Base-by-base conservation (phyloP, 495 filamentous ascomycete species). In the Amniculicola lignicola region DNA sequence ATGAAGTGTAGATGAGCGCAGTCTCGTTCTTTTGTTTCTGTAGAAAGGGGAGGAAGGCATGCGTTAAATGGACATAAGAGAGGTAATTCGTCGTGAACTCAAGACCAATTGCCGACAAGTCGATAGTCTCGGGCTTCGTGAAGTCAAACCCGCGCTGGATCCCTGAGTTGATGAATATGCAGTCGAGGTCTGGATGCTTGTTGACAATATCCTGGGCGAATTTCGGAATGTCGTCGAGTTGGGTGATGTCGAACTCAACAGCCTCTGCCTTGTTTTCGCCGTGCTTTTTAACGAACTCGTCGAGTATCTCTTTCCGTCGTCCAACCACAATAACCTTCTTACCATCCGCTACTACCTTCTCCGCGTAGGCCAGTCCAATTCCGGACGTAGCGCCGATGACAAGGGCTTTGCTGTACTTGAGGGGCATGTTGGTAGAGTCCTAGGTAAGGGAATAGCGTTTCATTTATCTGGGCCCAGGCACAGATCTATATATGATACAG, bases 21-120 rank as follows among this genome's bases (percentile, higher is more conserved):
- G 77, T 64, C 31, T 58, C 55, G 1, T 73, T 71, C 10, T 63
- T 21, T 54, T 81, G 74, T 31, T 68, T 70, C 56, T 81, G 74
- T 1, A 90, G 74, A 58, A 82, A 79, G 0, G 86, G 82, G 0
- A 87, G 72, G 66, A 90, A 83, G 0, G 77, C 76, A 11, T 81
- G 76, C 18, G 79, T 76, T 1, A 88, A 71, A 54, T 80, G 74
- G 5, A 90, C 65, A 40, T 77, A 76, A 14, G 84, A 75, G 24
- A 78, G 77, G 69, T 88, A 90, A 70, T 90, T 90, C 1, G 82
- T 87, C 7, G 68, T 70, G 22, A 88, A 51, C 63, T 90, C 87
- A 5, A 69, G 57, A 37, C 79, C 67, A 15, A 84, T 66, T 0
- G 69, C 37, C 0, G 69, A 63, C 0, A 90, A 70, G 61, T 84